These are phyloP conservation scores for Mallotus japonicus DNA, from an alignment of 441 rosid species.

Conservation along the genomic window DNA sequence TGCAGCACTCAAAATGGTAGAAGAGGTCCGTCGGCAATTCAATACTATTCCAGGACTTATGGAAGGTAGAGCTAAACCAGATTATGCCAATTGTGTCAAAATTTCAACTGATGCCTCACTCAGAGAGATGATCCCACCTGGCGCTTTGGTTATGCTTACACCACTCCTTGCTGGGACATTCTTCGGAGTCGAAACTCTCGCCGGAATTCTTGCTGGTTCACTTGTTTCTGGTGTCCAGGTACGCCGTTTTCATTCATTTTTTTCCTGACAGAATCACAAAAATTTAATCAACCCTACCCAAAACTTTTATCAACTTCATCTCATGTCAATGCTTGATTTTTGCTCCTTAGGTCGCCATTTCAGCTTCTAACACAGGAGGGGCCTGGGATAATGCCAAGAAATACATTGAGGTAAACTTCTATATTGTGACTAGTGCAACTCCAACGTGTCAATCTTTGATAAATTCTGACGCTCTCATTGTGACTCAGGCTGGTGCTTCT, in stretches of 20 bases:
- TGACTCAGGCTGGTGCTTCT: constrained; percentile 62
- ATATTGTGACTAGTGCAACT: no score
- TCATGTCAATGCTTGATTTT: constrained; percentile 6
- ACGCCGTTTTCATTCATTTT: neutral
- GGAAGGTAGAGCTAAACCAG: constrained; percentile 63
- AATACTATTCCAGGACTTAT: constrained; percentile 62
- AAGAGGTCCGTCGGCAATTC: constrained; percentile 69
- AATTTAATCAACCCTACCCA: no score
- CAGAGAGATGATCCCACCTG: constrained; percentile 67
- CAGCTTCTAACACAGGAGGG: constrained; percentile 83
- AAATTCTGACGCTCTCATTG: neutral
- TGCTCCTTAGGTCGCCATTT: constrained; percentile 52
- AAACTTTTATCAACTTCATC: neutral
- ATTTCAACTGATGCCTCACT: constrained; percentile 68
- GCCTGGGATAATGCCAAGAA: constrained; percentile 86
- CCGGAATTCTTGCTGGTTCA: constrained; percentile 63
- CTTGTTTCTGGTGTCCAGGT: constrained; percentile 77
- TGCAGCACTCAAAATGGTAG: constrained; percentile 72
- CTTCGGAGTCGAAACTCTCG: constrained; percentile 65
- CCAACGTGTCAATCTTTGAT: no score
- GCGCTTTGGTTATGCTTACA: constrained; percentile 65
- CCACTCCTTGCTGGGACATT: constrained; percentile 64
- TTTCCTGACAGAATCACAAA: neutral
- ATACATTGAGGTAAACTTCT: constrained; percentile 57
- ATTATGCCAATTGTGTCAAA: constrained; percentile 65